Percentiles rank a stretch among this genome's conserved stretches.
These are phyloP conservation scores for Daedaleopsis nitida DNA, from an alignment of 768 basidiomycete species.

Conservation along the genomic window DNA sequence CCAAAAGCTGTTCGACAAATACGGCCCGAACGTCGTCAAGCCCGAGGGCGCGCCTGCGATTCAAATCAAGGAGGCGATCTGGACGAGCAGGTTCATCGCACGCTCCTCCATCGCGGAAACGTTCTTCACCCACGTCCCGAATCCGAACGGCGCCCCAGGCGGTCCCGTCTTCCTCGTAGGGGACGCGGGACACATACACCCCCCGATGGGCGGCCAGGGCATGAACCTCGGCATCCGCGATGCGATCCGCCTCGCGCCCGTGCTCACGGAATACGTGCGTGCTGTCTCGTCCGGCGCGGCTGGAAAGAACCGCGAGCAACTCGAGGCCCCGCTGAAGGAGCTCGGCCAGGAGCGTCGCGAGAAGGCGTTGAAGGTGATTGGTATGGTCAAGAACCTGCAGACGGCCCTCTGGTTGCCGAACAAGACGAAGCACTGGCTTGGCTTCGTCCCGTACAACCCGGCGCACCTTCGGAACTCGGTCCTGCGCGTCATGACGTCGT, in stretches of 20 bases:
- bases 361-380: slow-evolving; percentile 45
- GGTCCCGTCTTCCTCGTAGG: slow-evolving; percentile 40
- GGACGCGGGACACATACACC: slow-evolving; percentile 55
- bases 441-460: slow-evolving; percentile 28
- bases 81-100: slow-evolving; percentile 50
- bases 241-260: slow-evolving; percentile 46
- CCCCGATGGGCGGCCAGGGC: slow-evolving; percentile 57
- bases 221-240: slow-evolving; percentile 66
- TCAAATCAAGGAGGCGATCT: slow-evolving; percentile 37
- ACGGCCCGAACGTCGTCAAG: too few species aligned
- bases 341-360: slow-evolving; percentile 39
- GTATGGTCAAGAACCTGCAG: slow-evolving; percentile 40
- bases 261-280: slow-evolving; percentile 38
- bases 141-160: neutral
- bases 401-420: slow-evolving; percentile 27
- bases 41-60: slow-evolving; percentile 31
- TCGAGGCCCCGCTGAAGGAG: too few species aligned
- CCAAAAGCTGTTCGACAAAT: too few species aligned
- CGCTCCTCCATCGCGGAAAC: slow-evolving; percentile 45
- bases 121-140: slow-evolving; percentile 35
- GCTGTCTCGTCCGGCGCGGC: neutral
- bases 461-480: slow-evolving; percentile 30
- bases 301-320: slow-evolving; percentile 14
- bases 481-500: too few species aligned
- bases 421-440: slow-evolving; percentile 18